These are phyloP conservation scores for Paramyrothecium sp. DNA, from an alignment of 2,329 filamentous ascomycete species.

Conservation along the genomic window DNA sequence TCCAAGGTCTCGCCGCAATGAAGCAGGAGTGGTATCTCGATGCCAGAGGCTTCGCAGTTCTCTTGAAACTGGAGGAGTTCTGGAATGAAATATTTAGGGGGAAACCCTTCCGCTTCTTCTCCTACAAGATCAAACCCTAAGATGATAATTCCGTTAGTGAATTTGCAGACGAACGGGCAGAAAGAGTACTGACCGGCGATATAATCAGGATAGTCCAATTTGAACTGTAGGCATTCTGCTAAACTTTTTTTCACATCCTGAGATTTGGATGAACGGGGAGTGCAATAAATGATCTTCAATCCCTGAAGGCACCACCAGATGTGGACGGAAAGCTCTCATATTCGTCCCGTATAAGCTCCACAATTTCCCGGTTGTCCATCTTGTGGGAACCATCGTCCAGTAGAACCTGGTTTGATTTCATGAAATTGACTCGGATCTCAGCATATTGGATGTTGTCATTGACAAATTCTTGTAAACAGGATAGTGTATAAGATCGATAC, in stretches of 20 bases:
- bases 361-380: slow-evolving; percentile 57
- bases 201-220: slow-evolving; percentile 52
- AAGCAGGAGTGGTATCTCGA: slow-evolving; percentile 71
- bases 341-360: slow-evolving; percentile 57
- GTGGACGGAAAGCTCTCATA: slow-evolving; percentile 45
- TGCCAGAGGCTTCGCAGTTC: slow-evolving; percentile 46
- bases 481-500: slow-evolving; percentile 58
- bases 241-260: slow-evolving; percentile 49
- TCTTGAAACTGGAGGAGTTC: too few relatives aligned
- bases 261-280: slow-evolving; percentile 57
- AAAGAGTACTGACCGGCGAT: slow-evolving; percentile 56
- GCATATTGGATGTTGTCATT: slow-evolving; percentile 68
- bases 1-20: slow-evolving; percentile 76
- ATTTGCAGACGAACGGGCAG: too few relatives aligned
- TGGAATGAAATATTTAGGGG: slow-evolving; percentile 53
- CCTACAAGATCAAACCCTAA: slow-evolving; percentile 69
- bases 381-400: slow-evolving; percentile 50
- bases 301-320: slow-evolving; percentile 52
- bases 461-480: slow-evolving; percentile 60
- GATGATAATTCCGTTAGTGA: not conserved
- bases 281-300: slow-evolving; percentile 71
- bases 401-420: slow-evolving; percentile 61
- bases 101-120: slow-evolving; percentile 61
- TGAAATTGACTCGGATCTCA: slow-evolving; percentile 68
- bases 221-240: slow-evolving; percentile 60